A percentile compares a stretch with the other conserved stretches of the same genome.
These are phyloP conservation scores for Funneliformis geosporum DNA, from an alignment of 192 early-diverging fungal genomes.

Conservation along the genomic window DNA sequence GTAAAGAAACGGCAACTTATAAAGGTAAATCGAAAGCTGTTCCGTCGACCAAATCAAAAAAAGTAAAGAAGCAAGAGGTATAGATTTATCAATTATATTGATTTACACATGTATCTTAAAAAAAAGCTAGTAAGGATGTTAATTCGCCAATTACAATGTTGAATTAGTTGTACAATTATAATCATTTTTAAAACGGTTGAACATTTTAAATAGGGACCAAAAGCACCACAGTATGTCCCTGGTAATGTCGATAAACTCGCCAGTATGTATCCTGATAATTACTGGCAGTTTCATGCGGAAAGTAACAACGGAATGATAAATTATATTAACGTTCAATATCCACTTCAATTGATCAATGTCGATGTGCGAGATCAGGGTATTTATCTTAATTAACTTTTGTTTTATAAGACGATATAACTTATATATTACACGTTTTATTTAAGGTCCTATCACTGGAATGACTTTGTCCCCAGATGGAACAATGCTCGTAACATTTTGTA, in stretches of 20 bases:
- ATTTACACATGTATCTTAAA: not conserved
- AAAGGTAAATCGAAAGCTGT: conserved; percentile 1
- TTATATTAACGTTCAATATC: conserved; percentile 69
- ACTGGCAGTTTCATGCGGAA: conserved; percentile 60
- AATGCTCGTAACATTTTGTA: conserved; percentile 87
- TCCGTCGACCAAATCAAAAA: not conserved
- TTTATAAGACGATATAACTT: not conserved
- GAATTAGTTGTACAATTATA: not conserved
- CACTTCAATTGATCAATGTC: conserved; percentile 62
- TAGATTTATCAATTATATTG: not conserved
- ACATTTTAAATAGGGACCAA: not conserved
- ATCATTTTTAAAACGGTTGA: not conserved
- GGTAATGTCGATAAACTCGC: conserved; percentile 51
- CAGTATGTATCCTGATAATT: conserved; percentile 60
- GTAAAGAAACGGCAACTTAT: not conserved
- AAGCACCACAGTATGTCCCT: conserved; percentile 50
- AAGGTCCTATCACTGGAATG: conserved; percentile 80
- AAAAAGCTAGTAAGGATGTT: not conserved
- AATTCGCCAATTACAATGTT: not conserved
- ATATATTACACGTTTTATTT: not conserved
- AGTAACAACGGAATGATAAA: conserved; percentile 57
- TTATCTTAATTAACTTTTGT: not conserved
- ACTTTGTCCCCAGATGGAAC: conserved; percentile 79
- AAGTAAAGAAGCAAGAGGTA: not conserved
- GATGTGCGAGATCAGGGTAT: conserved; percentile 75